These are phyloP conservation scores for Mytilinidion resinicola DNA, from an alignment of 495 filamentous ascomycete species.

Conservation along the genomic window DNA sequence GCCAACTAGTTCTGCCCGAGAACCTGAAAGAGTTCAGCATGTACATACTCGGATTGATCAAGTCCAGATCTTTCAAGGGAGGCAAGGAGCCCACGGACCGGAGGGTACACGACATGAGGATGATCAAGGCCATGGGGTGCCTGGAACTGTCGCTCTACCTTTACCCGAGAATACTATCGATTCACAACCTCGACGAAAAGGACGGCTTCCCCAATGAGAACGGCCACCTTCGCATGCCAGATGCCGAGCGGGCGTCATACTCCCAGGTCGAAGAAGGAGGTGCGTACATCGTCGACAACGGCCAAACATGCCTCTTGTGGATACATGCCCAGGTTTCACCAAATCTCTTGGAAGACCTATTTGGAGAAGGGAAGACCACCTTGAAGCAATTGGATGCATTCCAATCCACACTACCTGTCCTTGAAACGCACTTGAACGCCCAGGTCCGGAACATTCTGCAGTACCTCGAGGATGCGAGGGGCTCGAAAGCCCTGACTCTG, in stretches of 20 bases:
- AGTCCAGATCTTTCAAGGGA: conserved; percentile 87
- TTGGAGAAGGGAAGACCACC: conserved; percentile 67
- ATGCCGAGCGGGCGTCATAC: conserved; percentile 71
- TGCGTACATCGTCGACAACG: conserved; percentile 96
- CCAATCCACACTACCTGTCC: conserved; percentile 59
- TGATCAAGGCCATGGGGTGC: conserved; percentile 80
- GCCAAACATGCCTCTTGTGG: conserved; percentile 86
- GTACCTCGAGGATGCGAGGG: conserved; percentile 72
- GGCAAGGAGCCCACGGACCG: conserved; percentile 89
- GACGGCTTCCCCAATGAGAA: conserved; percentile 87
- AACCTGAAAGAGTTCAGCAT: conserved; percentile 94
- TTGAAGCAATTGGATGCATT: conserved; percentile 74
- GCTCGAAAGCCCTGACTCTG: conserved; percentile 79
- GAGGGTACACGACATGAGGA: conserved; percentile 81
- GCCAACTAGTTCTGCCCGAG: conserved; percentile 91
- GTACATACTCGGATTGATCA: conserved; percentile 91
- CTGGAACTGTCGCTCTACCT: conserved; percentile 86
- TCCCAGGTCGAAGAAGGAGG: conserved; percentile 88
- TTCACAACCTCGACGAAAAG: conserved; percentile 67
- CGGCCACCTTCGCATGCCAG: conserved; percentile 66
- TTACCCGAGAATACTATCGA: conserved; percentile 85
- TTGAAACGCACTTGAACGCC: conserved; percentile 90
- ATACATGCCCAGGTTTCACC: conserved; percentile 67
- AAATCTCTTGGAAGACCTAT: conserved; percentile 85
- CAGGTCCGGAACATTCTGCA: conserved; percentile 92